Conservation (phyloP, 2,329 filamentous ascomycete genomes). For the Penicillium brevicompactum region DNA sequence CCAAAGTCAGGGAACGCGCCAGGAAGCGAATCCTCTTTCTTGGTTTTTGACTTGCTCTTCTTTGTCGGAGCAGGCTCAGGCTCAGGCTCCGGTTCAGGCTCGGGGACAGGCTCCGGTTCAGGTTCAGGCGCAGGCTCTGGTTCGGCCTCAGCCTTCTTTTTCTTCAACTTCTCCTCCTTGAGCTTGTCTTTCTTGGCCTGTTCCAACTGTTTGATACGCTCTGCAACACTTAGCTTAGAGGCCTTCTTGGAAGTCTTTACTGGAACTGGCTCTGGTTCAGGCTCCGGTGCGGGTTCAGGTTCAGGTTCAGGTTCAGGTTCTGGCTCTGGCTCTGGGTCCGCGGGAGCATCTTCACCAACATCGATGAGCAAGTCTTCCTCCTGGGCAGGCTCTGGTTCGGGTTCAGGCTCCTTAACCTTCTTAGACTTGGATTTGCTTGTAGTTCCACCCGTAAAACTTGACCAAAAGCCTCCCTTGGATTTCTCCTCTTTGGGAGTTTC, state of each 20-base stretch:
- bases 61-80: slow-evolving; percentile 40
- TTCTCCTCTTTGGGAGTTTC: slow-evolving; percentile 39
- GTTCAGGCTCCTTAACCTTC: slow-evolving; percentile 41
- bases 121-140: slow-evolving; percentile 17
- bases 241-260: slow-evolving; percentile 48
- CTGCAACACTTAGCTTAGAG: slow-evolving; percentile 51
- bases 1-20: slow-evolving; percentile 57
- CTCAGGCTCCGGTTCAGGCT: slow-evolving; percentile 25
- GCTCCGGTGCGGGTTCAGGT: slow-evolving; percentile 35
- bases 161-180: slow-evolving; percentile 39
- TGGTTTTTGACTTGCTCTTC: slow-evolving; percentile 29
- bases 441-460: slow-evolving; percentile 42
- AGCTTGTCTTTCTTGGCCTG: slow-evolving; percentile 42
- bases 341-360: slow-evolving; percentile 37
- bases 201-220: slow-evolving; percentile 55
- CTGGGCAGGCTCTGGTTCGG: slow-evolving; percentile 20
- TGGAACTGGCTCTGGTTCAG: slow-evolving; percentile 41
- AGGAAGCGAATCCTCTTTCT: slow-evolving; percentile 49
- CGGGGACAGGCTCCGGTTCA: slow-evolving; percentile 28
- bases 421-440: slow-evolving; percentile 48
- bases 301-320: slow-evolving; percentile 42
- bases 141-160: slow-evolving; percentile 15
- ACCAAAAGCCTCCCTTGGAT: slow-evolving; percentile 48
- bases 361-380: slow-evolving; percentile 41
- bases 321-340: slow-evolving; percentile 39